Percentiles rank a stretch among this genome's conserved stretches.
Conservation (phyloP, 2,329 filamentous ascomycete genomes). For the Diaporthe batatas region DNA sequence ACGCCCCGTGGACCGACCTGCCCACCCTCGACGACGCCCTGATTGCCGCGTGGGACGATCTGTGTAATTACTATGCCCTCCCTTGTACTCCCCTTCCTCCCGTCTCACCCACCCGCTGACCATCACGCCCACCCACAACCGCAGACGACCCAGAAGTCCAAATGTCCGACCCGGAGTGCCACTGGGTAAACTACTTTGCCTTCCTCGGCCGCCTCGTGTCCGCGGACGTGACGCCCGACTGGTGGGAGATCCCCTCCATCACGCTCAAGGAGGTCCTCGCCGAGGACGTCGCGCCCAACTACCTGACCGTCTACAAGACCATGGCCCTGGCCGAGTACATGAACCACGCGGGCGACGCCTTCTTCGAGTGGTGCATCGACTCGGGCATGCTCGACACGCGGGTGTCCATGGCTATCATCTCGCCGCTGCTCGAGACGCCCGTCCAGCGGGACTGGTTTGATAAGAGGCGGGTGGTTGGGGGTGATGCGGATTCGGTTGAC, state of each 20-base stretch:
- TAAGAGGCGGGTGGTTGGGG: neutral
- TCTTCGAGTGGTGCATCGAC: constrained; percentile 42
- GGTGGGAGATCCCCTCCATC: constrained; percentile 42
- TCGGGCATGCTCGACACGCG: constrained; percentile 36
- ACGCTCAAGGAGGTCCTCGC: constrained; percentile 40
- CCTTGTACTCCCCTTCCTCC: neutral
- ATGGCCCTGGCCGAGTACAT: constrained; percentile 42
- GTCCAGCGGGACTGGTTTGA: constrained; percentile 38
- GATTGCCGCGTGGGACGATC: constrained; percentile 40
- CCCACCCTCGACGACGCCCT: constrained; percentile 41
- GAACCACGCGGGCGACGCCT: constrained; percentile 39
- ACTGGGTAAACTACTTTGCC: constrained; percentile 41
- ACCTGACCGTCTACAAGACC: constrained; percentile 39
- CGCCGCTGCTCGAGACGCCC: constrained; percentile 35
- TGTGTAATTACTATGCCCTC: constrained; percentile 18
- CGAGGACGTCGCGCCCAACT: constrained; percentile 32
- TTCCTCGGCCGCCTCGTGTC: constrained; percentile 41
- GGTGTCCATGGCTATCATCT: constrained; percentile 39
- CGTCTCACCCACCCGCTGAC: neutral
- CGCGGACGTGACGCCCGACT: constrained; percentile 40
- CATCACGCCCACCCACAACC: too few relatives aligned
- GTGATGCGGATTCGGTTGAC: neutral
- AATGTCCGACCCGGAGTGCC: constrained; percentile 32
- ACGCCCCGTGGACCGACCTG: constrained; percentile 41
- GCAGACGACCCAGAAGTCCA: constrained; percentile 41